These are phyloP conservation scores for Auricularia sp. DNA, from an alignment of 768 basidiomycete genomes.

Conservation along the genomic window DNA sequence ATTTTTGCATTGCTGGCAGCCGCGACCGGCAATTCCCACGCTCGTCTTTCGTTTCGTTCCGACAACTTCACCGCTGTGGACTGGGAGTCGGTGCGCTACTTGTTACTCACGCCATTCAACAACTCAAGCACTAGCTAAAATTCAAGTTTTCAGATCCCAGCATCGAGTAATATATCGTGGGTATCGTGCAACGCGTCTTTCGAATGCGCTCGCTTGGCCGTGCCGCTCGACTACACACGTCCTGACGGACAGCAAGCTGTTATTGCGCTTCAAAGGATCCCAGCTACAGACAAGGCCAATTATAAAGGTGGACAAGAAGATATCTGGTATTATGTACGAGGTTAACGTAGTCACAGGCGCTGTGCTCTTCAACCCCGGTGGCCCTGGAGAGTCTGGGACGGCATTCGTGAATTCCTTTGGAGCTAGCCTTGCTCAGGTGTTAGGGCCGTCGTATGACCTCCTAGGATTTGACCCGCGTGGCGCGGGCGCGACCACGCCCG, in stretches of 20 bases:
- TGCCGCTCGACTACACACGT: conserved; percentile 37
- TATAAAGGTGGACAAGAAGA: not conserved
- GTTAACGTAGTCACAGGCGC: not conserved
- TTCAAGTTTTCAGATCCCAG: not conserved
- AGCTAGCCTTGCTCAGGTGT: not conserved
- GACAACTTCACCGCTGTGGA: too few species aligned
- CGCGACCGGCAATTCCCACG: too few species aligned
- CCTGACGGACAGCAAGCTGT: conserved; percentile 27
- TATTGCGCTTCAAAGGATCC: conserved; percentile 25
- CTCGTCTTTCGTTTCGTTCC: too few species aligned
- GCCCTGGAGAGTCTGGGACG: not conserved
- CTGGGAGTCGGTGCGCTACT: too few species aligned
- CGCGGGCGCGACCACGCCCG: not conserved
- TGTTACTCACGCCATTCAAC: too few species aligned
- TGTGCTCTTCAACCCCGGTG: not conserved
- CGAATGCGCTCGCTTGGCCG: conserved; percentile 9
- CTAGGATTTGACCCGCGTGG: not conserved
- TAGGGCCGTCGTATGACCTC: not conserved
- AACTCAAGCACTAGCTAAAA: too few species aligned
- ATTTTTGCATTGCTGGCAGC: too few species aligned
- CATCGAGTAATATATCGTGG: not conserved
- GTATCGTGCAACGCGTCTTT: not conserved
- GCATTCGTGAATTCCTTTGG: not conserved
- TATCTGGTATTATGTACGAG: not conserved
- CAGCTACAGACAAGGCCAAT: not conserved